Base-by-base conservation (phyloP, 2,329 filamentous ascomycete genomes). In the Phyllachora maydis region DNA sequence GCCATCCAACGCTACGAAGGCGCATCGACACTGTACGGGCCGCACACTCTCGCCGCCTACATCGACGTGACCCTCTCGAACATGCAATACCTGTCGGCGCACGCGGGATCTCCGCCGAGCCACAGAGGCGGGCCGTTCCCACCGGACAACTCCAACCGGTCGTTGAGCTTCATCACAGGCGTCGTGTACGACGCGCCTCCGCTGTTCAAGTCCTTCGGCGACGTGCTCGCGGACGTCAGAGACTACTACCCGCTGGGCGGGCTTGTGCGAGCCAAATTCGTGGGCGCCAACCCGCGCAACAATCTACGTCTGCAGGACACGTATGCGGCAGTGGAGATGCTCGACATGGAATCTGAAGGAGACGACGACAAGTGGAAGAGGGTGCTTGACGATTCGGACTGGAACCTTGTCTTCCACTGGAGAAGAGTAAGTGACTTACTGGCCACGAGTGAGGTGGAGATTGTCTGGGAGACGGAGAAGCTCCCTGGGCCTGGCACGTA, bases 211-310 rank as follows among this genome's bases (percentile, higher is more conserved):
- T 49, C 46, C 0, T 93, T 81, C 37, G 85, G 85, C 20, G 56
- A 69, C 19, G 62, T 81, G 2, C 45, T 65, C 14, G 47, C 48
- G 1, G 58, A 72, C 22, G 56, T 63, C 1, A 39, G 47, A 1
- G 40, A 57, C 8, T 48, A 51, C 1, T 81, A 77, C 40, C 32
- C 45, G 1, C 48, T 59, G 6, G 78, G 79, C 4, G 57, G 64
- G 16, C 52, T 53, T 4, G 65, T 83, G 23, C 59, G 52, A 10
- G 73, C 61, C 0, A 68, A 58, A 0, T 93, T 93, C 43, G 65
- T 85, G 3, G 85, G 73, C 10, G 83, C 83, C 1, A 92, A 92
- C 38, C 85, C 85, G 10, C 65, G 85, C 15, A 93, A 93, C 43
- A 76, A 92, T 32, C 63, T 93, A 15, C 65, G 69, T 2, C 65